Conservation (phyloP, 805 yeast species). For the Ogataea paradorogensis region DNA sequence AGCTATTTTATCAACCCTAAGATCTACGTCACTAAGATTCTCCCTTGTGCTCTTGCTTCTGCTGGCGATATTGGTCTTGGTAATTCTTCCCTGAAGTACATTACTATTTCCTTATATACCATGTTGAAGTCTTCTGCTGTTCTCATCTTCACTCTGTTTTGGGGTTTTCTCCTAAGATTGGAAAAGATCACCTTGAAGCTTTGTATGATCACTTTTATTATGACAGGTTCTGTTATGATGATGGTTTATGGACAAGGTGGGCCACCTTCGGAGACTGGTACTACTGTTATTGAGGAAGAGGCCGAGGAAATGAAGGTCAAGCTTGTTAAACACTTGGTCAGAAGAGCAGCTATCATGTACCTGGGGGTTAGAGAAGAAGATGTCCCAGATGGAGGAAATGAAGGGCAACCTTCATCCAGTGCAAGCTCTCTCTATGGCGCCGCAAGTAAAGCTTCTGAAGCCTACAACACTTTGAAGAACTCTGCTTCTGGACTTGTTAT, state of each 20-base stretch:
- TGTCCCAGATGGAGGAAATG: background rate
- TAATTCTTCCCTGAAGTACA: conserved; percentile 70
- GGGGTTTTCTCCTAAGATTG: conserved; percentile 72
- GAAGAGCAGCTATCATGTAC: conserved; percentile 15
- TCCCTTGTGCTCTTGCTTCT: conserved; percentile 83
- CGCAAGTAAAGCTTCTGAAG: conserved; percentile 12
- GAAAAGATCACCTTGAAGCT: conserved; percentile 69
- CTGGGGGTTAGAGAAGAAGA: conserved; percentile 13
- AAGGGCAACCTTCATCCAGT: background rate
- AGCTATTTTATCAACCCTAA: conserved; percentile 31
- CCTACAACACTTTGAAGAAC: conserved; percentile 4
- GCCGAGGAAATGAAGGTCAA: conserved; percentile 19
- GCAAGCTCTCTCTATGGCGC: conserved; percentile 2
- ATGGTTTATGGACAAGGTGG: conserved; percentile 58
- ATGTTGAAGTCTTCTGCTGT: conserved; percentile 85
- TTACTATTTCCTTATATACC: conserved; percentile 78
- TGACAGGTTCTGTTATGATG: conserved; percentile 81
- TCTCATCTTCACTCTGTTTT: conserved; percentile 72
- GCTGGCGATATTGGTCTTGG: conserved; percentile 91
- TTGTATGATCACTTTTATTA: conserved; percentile 60
- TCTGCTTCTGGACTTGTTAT: conserved; percentile 26
- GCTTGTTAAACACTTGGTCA: conserved; percentile 16
- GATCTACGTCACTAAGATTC: conserved; percentile 47
- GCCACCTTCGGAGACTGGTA: conserved; percentile 4
- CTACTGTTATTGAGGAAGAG: conserved; percentile 20